Evolutionary conservation across 345 rosid species (phyloP), one percentile per base, ranked within the genome.

Genomic region (Eucalyptus sp.): DNA sequence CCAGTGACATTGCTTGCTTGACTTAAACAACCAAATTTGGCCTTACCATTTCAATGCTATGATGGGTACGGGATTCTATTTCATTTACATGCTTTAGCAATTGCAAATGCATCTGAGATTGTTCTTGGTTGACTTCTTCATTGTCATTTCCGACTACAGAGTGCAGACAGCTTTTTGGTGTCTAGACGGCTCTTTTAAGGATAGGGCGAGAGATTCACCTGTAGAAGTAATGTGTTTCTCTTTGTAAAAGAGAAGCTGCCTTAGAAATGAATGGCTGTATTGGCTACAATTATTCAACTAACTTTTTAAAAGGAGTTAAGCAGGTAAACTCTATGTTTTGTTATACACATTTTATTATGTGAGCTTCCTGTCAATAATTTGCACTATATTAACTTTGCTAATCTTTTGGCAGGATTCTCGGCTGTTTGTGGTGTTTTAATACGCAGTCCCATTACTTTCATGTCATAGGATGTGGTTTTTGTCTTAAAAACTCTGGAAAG

Each of bases 381-480:
- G 52, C 89, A 54, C 68, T 18, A 79, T 92, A 91, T 93, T 89
- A 89, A 93, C 92, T 46, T 83, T 68, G 50, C 48, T 60, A 83
- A 91, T 88, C 88, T 93, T 94, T 94, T 94, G 94, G 94, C 95
- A 93, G 94, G 94, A 87, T 90, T 52, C 90, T 87, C 87, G 94
- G 91, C 90, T 86, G 52, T 91, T 87, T 91, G 50, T 92, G 92
- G 89, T 84, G 91, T 90, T 93, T 91, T 13, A 31, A 29, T 62
- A 13, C 9, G 14, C 14, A 7, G 9, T 62, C 90, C 91, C 91
- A 88, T 92, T 90, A 86, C 93, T 92, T 90, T 91, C 87, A 92
- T 91, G 92, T 89, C 92, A 89, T 88, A 90, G 94, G 92, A 54
- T 87, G 86, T 44, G 88, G 81, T 91, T 90, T 92, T 88, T 86